phyloP scores from a whole-genome alignment of 2,329 filamentous ascomycete genomes.

The Fusarium paranaense region DNA sequence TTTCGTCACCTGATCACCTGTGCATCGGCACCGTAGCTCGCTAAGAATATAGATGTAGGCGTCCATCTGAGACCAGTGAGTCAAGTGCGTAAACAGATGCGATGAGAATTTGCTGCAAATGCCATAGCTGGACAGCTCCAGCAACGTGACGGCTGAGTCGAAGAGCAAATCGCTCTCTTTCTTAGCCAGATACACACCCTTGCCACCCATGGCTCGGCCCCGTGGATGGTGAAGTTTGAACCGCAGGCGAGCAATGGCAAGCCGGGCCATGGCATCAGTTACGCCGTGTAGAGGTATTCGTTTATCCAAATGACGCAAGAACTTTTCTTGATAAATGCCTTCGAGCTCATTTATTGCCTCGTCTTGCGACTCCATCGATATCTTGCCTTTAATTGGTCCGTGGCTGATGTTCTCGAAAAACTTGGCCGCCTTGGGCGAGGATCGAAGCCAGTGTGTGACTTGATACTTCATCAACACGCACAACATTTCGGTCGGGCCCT shows the following conservation, averaged over 20 bases:
- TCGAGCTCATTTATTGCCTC: slow-evolving; percentile 45
- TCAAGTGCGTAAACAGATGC: slow-evolving; percentile 46
- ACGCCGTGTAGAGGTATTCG: slow-evolving; percentile 41
- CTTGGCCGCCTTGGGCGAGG: slow-evolving; percentile 34
- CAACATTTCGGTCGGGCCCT: slow-evolving; percentile 68
- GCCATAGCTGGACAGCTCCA: slow-evolving; percentile 39
- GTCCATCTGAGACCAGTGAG: slow-evolving; percentile 44
- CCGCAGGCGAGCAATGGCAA: slow-evolving; percentile 44
- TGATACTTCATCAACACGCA: slow-evolving; percentile 50
- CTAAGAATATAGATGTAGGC: slow-evolving; percentile 48
- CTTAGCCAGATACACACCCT: slow-evolving; percentile 23
- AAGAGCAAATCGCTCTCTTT: slow-evolving; percentile 43
- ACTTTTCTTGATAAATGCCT: slow-evolving; percentile 37
- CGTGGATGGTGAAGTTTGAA: slow-evolving; percentile 47
- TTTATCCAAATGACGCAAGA: slow-evolving; percentile 36
- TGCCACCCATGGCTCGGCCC: slow-evolving; percentile 1
- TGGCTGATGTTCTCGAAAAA: slow-evolving; percentile 31
- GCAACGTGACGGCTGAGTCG: slow-evolving; percentile 30
- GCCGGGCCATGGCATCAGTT: slow-evolving; percentile 33
- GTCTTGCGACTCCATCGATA: slow-evolving; percentile 27
- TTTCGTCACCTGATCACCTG: slow-evolving; percentile 23
- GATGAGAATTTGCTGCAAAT: slow-evolving; percentile 44
- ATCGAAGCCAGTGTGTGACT: slow-evolving; percentile 41
- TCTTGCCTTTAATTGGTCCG: slow-evolving; percentile 4
- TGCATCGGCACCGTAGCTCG: slow-evolving; percentile 41